Evolutionary conservation across 805 yeast species (phyloP).

Genomic region (Tetrapisispora fleetii): DNA sequence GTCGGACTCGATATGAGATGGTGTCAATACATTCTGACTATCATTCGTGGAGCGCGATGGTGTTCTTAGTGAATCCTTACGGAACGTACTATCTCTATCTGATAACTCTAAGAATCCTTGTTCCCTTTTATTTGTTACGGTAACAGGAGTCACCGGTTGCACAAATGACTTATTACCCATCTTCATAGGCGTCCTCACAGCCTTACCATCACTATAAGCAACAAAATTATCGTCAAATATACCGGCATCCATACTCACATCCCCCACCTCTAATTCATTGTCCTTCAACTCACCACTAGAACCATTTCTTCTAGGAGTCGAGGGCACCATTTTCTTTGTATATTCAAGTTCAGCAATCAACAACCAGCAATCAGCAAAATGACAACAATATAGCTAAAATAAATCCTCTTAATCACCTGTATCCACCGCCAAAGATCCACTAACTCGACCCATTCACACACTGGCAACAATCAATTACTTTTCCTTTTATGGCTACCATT

Average conservation of each 20-base stretch:
- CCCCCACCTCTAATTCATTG: neutral
- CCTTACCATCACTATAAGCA: neutral
- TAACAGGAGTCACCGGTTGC: constrained; percentile 8
- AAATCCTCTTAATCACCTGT: too few relatives aligned
- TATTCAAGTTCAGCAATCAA: neutral
- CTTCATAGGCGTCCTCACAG: neutral
- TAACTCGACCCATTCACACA: too few relatives aligned
- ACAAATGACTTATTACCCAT: neutral
- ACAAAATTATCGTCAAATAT: neutral
- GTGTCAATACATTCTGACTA: neutral
- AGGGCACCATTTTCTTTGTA: neutral
- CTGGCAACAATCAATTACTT: neutral
- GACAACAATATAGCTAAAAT: too few relatives aligned
- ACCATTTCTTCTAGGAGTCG: neutral
- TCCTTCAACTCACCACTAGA: neutral
- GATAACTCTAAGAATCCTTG: neutral
- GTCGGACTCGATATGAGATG: neutral
- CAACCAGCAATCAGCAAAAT: too few relatives aligned
- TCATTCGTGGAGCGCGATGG: neutral
- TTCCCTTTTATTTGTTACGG: neutral
- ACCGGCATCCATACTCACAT: neutral
- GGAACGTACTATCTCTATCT: neutral
- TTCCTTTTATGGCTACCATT: neutral
- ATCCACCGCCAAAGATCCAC: too few relatives aligned
- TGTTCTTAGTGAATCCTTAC: neutral